Evolutionary conservation across 352 stramenopile genomes (phyloP).

Genomic region (Globisporangium solare): DNA sequence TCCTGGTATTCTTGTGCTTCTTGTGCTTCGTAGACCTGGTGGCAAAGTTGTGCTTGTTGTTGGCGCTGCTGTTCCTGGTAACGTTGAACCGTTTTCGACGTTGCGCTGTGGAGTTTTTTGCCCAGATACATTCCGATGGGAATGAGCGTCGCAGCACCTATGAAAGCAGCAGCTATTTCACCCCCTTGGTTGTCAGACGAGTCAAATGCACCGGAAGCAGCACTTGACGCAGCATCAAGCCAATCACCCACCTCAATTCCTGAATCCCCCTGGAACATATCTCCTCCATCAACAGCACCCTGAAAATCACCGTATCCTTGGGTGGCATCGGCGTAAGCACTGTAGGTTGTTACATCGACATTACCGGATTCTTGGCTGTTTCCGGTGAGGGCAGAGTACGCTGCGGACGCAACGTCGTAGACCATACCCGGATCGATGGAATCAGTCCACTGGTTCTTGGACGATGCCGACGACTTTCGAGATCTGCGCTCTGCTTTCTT

Average conservation of each 20-base stretch:
- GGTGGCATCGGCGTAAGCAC: background rate
- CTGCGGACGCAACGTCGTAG: constrained; percentile 7
- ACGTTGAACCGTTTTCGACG: background rate
- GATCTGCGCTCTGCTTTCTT: constrained; percentile 15
- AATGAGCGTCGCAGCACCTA: constrained; percentile 3
- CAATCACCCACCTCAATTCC: constrained; percentile 9
- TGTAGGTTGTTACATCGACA: constrained; percentile 4
- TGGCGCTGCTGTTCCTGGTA: constrained; percentile 4
- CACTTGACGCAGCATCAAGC: constrained; percentile 4
- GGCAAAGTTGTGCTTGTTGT: constrained; percentile 1
- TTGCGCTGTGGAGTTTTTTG: constrained; percentile 6
- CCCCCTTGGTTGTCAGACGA: background rate
- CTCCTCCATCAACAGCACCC: background rate
- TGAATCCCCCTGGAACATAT: constrained; percentile 5
- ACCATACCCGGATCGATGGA: constrained; percentile 6
- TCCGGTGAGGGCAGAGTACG: background rate
- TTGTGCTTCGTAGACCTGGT: background rate
- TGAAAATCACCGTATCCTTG: constrained; percentile 1
- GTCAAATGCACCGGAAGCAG: constrained; percentile 1
- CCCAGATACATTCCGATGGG: constrained; percentile 8
- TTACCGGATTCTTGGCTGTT: background rate
- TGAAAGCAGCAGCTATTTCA: background rate
- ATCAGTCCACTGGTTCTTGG: constrained; percentile 5
- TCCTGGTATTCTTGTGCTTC: background rate
- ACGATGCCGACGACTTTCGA: constrained; percentile 4